These are phyloP conservation scores for Arthrobotrys pseudoclavata DNA, from an alignment of 2,329 filamentous ascomycete species.

Conservation along the genomic window DNA sequence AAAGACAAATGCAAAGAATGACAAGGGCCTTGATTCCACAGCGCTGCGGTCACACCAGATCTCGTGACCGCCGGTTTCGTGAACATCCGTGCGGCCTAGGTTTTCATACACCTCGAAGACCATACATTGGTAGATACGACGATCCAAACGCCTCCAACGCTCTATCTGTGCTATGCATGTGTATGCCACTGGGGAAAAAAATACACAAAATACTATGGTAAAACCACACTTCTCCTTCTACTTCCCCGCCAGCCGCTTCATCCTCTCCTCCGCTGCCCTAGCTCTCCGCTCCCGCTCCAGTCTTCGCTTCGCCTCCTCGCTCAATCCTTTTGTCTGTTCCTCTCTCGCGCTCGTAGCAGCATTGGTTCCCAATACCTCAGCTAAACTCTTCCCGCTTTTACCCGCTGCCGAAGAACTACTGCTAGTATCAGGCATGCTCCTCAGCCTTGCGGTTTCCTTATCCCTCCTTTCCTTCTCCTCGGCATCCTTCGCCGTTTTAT, in stretches of 20 bases:
- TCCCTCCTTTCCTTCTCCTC: conserved; percentile 79
- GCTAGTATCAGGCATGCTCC: conserved; percentile 64
- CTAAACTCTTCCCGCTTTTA: conserved; percentile 70
- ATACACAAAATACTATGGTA: background rate
- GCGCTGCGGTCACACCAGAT: conserved; percentile 38
- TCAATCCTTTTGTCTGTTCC: conserved; percentile 86
- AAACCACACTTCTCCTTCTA: background rate
- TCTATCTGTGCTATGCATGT: conserved; percentile 10
- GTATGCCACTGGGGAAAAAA: background rate
- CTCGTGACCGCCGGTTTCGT: conserved; percentile 32
- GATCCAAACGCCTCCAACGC: conserved; percentile 40
- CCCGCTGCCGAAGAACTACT: conserved; percentile 63
- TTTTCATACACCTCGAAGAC: background rate
- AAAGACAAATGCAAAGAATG: conserved; percentile 26
- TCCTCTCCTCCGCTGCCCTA: conserved; percentile 88
- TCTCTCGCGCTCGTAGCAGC: conserved; percentile 74
- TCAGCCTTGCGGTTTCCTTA: conserved; percentile 76
- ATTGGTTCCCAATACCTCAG: conserved; percentile 75
- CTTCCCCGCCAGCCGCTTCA: conserved; percentile 75
- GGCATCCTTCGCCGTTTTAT: conserved; percentile 77
- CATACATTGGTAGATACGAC: background rate
- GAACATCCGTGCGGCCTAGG: background rate
- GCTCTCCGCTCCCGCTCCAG: conserved; percentile 91
- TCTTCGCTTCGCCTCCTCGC: conserved; percentile 85
- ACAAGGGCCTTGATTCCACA: conserved; percentile 36